These are phyloP conservation scores for Infundibulicybe gibba DNA, from an alignment of 768 basidiomycete genomes.

Conservation along the genomic window DNA sequence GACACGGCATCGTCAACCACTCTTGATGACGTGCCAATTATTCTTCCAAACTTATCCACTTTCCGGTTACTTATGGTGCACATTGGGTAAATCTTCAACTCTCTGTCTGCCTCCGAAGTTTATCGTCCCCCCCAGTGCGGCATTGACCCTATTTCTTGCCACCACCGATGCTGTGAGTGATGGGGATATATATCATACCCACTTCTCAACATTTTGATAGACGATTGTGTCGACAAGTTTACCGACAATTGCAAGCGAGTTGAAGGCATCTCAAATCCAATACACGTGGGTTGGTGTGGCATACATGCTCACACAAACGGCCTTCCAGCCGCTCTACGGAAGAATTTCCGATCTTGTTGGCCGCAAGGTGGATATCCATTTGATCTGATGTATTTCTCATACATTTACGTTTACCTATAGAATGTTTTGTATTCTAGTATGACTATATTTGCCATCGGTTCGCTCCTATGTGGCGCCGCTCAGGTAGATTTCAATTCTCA, in stretches of 20 bases:
- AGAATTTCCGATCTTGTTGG: conserved; percentile 77
- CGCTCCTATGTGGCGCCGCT: conserved; percentile 75
- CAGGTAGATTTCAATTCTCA: conserved; percentile 36
- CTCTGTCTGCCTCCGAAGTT: conserved; percentile 4
- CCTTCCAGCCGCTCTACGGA: conserved; percentile 81
- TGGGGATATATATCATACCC: not conserved
- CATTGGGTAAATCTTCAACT: conserved; percentile 49
- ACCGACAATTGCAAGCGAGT: conserved; percentile 73
- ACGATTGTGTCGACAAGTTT: conserved; percentile 80
- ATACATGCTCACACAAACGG: conserved; percentile 85
- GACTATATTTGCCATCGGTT: conserved; percentile 70
- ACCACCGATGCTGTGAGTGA: conserved; percentile 77
- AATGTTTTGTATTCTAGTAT: conserved; percentile 71
- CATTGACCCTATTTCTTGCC: conserved; percentile 77
- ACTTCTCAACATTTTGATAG: conserved; percentile 18
- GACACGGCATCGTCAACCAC: conserved; percentile 25
- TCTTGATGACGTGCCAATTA: conserved; percentile 17
- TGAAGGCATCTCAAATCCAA: conserved; percentile 63
- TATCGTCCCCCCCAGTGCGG: conserved; percentile 39
- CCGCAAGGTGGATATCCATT: conserved; percentile 51
- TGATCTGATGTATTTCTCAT: not conserved
- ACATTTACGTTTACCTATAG: conserved; percentile 30
- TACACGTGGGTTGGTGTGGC: conserved; percentile 87
- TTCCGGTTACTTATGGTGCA: conserved; percentile 59
- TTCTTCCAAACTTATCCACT: conserved; percentile 40